Evolutionary conservation across 2,329 filamentous ascomycete genomes (phyloP), one percentile per base, ranked within the genome.

Genomic region (Curvularia lunata): DNA sequence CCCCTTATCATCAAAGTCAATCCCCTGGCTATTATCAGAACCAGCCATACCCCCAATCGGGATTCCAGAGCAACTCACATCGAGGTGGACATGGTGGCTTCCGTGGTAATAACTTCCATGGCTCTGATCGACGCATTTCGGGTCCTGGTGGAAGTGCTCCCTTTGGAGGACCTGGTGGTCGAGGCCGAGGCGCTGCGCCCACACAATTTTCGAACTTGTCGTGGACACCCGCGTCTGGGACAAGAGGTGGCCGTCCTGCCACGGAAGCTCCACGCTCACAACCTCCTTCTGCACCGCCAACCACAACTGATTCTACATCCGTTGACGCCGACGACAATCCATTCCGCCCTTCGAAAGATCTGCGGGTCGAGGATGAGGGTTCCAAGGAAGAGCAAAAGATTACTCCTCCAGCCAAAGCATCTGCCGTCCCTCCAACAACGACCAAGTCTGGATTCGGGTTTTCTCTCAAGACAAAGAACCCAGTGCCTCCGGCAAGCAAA

Each of bases 381-480:
- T 77, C 82, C 21, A 84, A 85, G 48, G 79, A 81, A 12, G 76
- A 77, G 23, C 77, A 80, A 51, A 82, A 84, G 55, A 80, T 82
- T 52, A 85, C 86, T 77, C 83, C 83, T 28, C 82, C 85, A 10
- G 65, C 63, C 4, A 81, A 77, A 21, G 55, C 84, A 85, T 27
- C 63, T 56, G 80, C 85, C 38, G 78, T 83, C 2, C 81, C 84
- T 19, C 80, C 82, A 1, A 83, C 85, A 81, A 84, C 58, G 71
- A 77, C 58, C 75, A 81, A 71, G 47, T 80, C 81, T 57, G 80
- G 80, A 2, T 96, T 97, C 71, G 96, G 92, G 74, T 98, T 98
- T 75, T 92, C 92, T 1, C 92, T 98, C 77, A 97, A 97, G 74
- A 85, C 88, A 9, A 85, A 89, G 41, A 84, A 82, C 10, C 82